These are phyloP conservation scores for Penicillium sp. DNA, from an alignment of 2,329 filamentous ascomycete species.

Conservation along the genomic window DNA sequence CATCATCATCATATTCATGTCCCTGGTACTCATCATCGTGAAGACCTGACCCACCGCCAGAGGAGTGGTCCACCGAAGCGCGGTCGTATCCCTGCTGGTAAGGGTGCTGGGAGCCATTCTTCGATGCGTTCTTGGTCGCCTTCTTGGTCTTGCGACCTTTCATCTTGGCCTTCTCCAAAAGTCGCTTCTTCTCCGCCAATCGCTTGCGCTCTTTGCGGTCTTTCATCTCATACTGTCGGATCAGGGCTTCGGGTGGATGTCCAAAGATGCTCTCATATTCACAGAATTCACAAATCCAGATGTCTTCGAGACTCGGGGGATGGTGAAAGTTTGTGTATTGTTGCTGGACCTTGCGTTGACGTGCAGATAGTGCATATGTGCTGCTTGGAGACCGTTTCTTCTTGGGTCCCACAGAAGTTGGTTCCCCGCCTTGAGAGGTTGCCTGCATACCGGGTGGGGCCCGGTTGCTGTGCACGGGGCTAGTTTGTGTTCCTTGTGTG, in stretches of 20 bases:
- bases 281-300: slow-evolving; percentile 97
- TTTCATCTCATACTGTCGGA: slow-evolving; percentile 91
- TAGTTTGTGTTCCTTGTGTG: slow-evolving; percentile 58
- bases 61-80: slow-evolving; percentile 42
- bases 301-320: slow-evolving; percentile 68
- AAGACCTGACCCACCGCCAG: slow-evolving; percentile 41
- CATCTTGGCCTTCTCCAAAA: slow-evolving; percentile 90
- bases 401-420: slow-evolving; percentile 58
- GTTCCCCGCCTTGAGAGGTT: slow-evolving; percentile 43
- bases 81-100: slow-evolving; percentile 46
- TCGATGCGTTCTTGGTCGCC: slow-evolving; percentile 64
- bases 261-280: slow-evolving; percentile 97
- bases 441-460: slow-evolving; percentile 24
- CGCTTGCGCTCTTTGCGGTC: slow-evolving; percentile 81
- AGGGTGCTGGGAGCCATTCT: slow-evolving; percentile 40
- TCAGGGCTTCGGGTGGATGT: slow-evolving; percentile 76
- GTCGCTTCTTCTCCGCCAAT: slow-evolving; percentile 77
- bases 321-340: slow-evolving; percentile 74
- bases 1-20: slow-evolving; percentile 54
- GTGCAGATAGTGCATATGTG: slow-evolving; percentile 72
- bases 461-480: slow-evolving; percentile 40
- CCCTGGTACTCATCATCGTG: slow-evolving; percentile 52
- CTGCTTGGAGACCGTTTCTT: slow-evolving; percentile 66
- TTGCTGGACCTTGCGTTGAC: slow-evolving; percentile 73
- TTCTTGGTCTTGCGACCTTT: slow-evolving; percentile 91